Base-by-base conservation (phyloP, 2,329 filamentous ascomycete genomes). In the Nigrospora osmanthi region DNA sequence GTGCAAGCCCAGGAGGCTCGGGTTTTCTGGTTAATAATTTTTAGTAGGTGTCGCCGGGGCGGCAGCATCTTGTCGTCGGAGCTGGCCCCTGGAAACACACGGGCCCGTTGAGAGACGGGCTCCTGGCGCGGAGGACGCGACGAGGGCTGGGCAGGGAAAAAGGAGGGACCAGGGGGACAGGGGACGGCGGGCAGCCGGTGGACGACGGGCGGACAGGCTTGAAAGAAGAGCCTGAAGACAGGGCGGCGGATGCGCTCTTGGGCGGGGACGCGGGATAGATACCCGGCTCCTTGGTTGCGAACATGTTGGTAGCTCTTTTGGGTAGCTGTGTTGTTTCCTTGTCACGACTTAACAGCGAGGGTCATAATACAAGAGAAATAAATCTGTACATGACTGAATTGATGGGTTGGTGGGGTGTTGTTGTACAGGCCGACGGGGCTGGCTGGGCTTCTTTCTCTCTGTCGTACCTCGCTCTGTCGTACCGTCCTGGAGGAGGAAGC, bases 291-390 rank as follows among this genome's bases (percentile, higher is more conserved):
- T 19, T 35, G 4, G 14, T 35, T 35, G 6, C 13, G 15, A n/a
- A 35, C 34, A 35, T 35, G 34, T 6, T 35, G 13, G 11, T 35
- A 10, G 34, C 5, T 14, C 34, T 52, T 46, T 46, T 51, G 45
- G 48, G 39, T 44, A 44, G 42, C 40, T 44, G 47, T 44, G 48
- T 43, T 44, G 48, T 43, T 46, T 47, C 51, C 54, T 56, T 55
- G 49, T 59, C 52, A 64, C 56, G 62, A 62, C 52, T 58, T 60
- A 51, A 62, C 47, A 61, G 62, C 59, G 52, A 61, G 55, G 59
- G 57, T 57, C 53, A 55, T 62, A 62, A 62, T 63, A 55, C 52
- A 55, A 45, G 49, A 53, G 53, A 52, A 59, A 28, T 28, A 4
- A n/a, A n/a, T 28, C 9, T 7, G 5, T 28, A 28, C 9, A n/a